Evolutionary conservation across 805 yeast species (phyloP), one percentile per base, ranked within the genome.

Genomic region (Cyberlindnera euphorbiiphila): DNA sequence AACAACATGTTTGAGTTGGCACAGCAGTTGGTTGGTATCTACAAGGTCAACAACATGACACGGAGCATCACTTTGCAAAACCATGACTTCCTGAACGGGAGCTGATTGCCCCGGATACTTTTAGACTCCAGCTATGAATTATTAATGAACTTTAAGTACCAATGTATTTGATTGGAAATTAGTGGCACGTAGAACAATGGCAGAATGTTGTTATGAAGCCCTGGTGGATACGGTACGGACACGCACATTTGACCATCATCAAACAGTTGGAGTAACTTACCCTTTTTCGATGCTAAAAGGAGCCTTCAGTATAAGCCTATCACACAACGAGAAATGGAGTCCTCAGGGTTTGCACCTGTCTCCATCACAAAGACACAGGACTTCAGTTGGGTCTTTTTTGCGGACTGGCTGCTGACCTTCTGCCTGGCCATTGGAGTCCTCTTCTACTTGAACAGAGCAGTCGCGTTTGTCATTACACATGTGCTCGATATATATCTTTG

Each of bases 1-100:
- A 91, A 93, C 61, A 93, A 94, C 59, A 93, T 93, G 99, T 93
- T 94, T 61, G 99, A 93, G 64, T 71, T 93, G 44, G 94, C 98
- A 3, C 84, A 87, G 51, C 93, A 88, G 54, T 69, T 93, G 48
- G 96, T 93, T 24, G 99, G 99, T 9, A 87, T 93, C 43, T 94
- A 89, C 68, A 93, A 94, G 61, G 89, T 84, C 42, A 77, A 83
- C 50, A 91, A 91, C 62, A 86, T 78, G 89, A 89, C 98, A 3
- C 72, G 73, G 56, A 85, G 95, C 54, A 84, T 87, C 18, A 77
- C 95, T 4, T 56, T 87, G 29, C 74, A 80, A 51, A 87, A 87
- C 53, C 70, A 68, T 40, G 87, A 81, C 38, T 47, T 65, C 30
- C 34, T 64, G 25, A 32, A 26, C 25, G 19, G 37, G 10, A 36